phyloP scores from a whole-genome alignment of 2,329 filamentous ascomycete species.

The Didymella lethalis region DNA sequence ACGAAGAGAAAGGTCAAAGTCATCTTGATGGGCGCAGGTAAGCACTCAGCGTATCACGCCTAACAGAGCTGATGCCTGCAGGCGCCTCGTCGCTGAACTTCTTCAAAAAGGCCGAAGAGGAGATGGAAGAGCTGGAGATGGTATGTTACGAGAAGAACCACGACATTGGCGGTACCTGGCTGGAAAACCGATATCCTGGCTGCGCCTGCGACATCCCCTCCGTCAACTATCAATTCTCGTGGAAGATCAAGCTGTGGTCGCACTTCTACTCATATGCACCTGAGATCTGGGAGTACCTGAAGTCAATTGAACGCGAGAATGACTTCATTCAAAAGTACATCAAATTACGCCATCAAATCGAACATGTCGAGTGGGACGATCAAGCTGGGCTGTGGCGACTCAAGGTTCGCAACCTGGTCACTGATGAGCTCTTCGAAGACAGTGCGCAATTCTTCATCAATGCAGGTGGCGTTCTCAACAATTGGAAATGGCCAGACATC shows the following conservation, averaged over 20 bases:
- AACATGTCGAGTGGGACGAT: slow-evolving; percentile 32
- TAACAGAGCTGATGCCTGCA: slow-evolving; percentile 25
- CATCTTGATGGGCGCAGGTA: slow-evolving; percentile 49
- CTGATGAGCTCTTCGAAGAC: slow-evolving; percentile 26
- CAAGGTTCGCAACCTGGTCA: slow-evolving; percentile 26
- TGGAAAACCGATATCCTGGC: slow-evolving; percentile 54
- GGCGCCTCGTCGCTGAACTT: slow-evolving; percentile 55
- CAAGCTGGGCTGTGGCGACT: slow-evolving; percentile 28
- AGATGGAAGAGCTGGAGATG: slow-evolving; percentile 52
- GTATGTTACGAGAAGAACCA: slow-evolving; percentile 54
- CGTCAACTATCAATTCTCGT: slow-evolving; percentile 56
- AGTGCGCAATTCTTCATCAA: slow-evolving; percentile 38
- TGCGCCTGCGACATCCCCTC: slow-evolving; percentile 48
- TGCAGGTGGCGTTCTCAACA: slow-evolving; percentile 34
- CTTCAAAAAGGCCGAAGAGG: slow-evolving; percentile 54
- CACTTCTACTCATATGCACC: slow-evolving; percentile 55
- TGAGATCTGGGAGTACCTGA: slow-evolving; percentile 61
- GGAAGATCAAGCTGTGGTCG: slow-evolving; percentile 58
- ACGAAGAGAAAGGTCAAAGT: slow-evolving; percentile 52
- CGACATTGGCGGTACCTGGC: slow-evolving; percentile 54
- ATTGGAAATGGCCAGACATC: slow-evolving; percentile 55
- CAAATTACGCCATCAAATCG: slow-evolving; percentile 28
- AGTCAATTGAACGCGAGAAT: slow-evolving; percentile 51
- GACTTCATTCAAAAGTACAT: slow-evolving; percentile 41
- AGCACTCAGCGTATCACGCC: no score